Evolutionary conservation across 108 stramenopile species (phyloP), one percentile per base, ranked within the genome.

Genomic region (Cyclostephanos tholiformis): DNA sequence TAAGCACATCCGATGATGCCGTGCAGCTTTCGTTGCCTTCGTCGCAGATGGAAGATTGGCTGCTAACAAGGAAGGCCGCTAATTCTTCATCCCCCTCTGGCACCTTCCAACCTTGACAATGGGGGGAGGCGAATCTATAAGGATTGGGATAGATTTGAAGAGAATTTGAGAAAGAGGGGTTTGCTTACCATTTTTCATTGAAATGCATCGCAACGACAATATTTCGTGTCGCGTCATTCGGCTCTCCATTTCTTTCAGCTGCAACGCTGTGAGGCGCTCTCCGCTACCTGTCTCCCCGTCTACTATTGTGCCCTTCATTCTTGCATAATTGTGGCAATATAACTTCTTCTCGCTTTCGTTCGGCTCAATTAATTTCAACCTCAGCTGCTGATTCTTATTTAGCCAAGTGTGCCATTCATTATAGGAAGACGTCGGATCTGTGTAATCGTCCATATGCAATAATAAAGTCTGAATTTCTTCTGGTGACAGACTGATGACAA

Each of bases 361-460:
- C 0, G 53, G 48, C 4, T 35, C 27, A 14, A 65, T 27, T 17
- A 44, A 48, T 62, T 62, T 41, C 39, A 62, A 62, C 41, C 10
- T 62, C 61, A 22, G 32, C 19, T 44, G 61, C 23, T 69, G 56
- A 13, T 17, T 66, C 13, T 60, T 27, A 13, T 29, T 16, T 16
- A 82, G 22, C 74, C 71, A 82, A 23, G 25, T 43, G 19, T 43
- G 35, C 80, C 80, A 82, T 53, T 82, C 76, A n/a, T 52, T 44
- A 30, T 65, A 52, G 13, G 80, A 52, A 59, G 63, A 71, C 35
- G 39, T 69, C 20, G 71, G n/a, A 35, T 82, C 80, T 9, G 60
- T 72, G 22, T 50, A 82, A 36, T 77, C 76, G 35, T 82, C 80
- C n/a, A 82, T 27, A 58, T 82, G 80, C 27, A 77, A 38, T 26